Evolutionary conservation across 1,284 basidiomycete species (phyloP), one percentile per base, ranked within the genome.

Genomic region (Laetiporus sulphureus): DNA sequence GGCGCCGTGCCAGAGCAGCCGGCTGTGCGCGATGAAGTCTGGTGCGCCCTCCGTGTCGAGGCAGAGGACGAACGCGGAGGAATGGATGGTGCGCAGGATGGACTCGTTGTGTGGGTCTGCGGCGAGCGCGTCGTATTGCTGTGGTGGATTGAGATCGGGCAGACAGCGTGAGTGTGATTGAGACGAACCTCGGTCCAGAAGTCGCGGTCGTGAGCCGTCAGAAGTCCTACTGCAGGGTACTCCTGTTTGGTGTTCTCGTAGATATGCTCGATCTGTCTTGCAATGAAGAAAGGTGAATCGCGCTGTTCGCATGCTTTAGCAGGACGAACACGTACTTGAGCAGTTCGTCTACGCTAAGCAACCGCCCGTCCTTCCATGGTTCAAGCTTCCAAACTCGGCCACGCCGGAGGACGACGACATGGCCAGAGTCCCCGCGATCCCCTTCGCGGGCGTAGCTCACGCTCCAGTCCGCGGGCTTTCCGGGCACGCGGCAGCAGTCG

Each of bases 401-500:
- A 47, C 81, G 84, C 40, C 88, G 73, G 18, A 91, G 70, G 10
- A 90, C 83, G 35, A 91, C 68, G 46, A 94, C 73, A 57, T 92
- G 86, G 1, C 81, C 83, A 5, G 71, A 68, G 39, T 83, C 72
- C n/a, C 85, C 83, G 7, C 59, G 56, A 41, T 81, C 76, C n/a
- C 74, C 75, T 30, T 70, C 66, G 50, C 77, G 71, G 0, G 82
- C 75, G 46, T 84, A 75, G 29, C 83, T 79, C 38, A 83, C 68
- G 41, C 83, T 81, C 75, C 85, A 91, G 60, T 94, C 91, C 1
- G 80, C 63, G 33, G 77, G 68, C 3, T 67, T 61, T 2, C 85
- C 84, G 2, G 91, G 91, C 27, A 94, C 70, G 40, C 91, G 86
- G 53, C 79, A 87, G 55, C 88, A 89, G 63, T 94, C 91, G 55